Evolutionary conservation across 176 grass and related monocot species (phyloP).

Genomic region (Aegilops sharonensis): DNA sequence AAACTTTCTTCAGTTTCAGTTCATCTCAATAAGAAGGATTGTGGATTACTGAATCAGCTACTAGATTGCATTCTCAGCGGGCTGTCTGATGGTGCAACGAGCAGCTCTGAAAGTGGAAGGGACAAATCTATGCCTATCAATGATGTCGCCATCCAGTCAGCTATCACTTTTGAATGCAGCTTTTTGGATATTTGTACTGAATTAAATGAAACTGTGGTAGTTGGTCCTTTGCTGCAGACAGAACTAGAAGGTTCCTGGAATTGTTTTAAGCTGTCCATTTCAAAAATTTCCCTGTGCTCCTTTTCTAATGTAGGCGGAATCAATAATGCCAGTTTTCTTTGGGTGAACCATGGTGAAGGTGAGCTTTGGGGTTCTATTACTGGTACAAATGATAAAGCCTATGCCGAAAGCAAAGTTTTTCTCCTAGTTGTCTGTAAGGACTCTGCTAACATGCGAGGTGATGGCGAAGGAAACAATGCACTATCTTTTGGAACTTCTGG

Average conservation of each 20-base stretch:
- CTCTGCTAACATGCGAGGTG: conserved; percentile 70
- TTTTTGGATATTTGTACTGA: conserved; percentile 62
- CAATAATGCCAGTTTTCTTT: conserved; percentile 55
- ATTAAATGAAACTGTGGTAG: conserved; percentile 62
- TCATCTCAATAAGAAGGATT: conserved; percentile 73
- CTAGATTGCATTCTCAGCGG: conserved; percentile 55
- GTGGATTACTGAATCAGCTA: conserved; percentile 49
- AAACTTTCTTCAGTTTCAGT: conserved; percentile 56
- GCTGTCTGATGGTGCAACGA: conserved; percentile 40
- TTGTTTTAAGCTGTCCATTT: conserved; percentile 56
- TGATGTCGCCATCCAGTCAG: conserved; percentile 52
- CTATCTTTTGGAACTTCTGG: conserved; percentile 71
- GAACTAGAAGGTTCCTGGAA: conserved; percentile 87
- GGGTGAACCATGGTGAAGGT: conserved; percentile 76
- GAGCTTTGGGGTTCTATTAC: conserved; percentile 73
- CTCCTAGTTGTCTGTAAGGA: conserved; percentile 70
- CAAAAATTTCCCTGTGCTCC: conserved; percentile 66
- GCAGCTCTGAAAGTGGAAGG: conserved; percentile 25
- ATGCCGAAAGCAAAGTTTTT: conserved; percentile 54
- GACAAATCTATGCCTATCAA: conserved; percentile 15
- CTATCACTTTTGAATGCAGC: conserved; percentile 64
- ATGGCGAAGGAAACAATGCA: conserved; percentile 86
- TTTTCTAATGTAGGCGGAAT: conserved; percentile 79
- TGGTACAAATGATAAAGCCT: conserved; percentile 31
- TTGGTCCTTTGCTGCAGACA: conserved; percentile 72